These are phyloP conservation scores for Fragosphaeria purpurea DNA, from an alignment of 2,329 filamentous ascomycete genomes.

Conservation along the genomic window DNA sequence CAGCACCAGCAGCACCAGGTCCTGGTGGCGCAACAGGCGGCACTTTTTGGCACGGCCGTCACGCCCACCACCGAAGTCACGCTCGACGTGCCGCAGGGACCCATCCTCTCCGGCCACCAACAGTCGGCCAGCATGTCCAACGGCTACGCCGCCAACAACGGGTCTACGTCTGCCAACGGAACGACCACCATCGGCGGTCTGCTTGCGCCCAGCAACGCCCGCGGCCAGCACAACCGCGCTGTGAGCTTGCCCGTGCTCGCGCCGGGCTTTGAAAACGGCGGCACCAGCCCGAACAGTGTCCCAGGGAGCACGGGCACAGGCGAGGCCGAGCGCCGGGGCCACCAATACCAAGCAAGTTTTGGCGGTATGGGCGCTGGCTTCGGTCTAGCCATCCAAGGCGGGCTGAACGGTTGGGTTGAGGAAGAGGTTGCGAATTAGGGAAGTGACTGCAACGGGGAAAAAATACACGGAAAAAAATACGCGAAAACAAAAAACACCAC, in stretches of 20 bases:
- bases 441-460: conserved; percentile 4
- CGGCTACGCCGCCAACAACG: conserved; percentile 46
- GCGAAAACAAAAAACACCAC: not conserved
- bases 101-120: conserved; percentile 47
- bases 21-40: conserved; percentile 65
- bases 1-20: conserved; percentile 65
- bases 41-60: conserved; percentile 66
- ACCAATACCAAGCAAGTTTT: conserved; percentile 57
- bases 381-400: conserved; percentile 51
- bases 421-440: conserved; percentile 53
- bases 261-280: conserved; percentile 52
- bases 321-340: conserved; percentile 49
- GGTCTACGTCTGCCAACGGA: conserved; percentile 34
- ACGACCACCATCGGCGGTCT: conserved; percentile 67
- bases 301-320: conserved; percentile 32
- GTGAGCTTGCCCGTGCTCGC: conserved; percentile 74
- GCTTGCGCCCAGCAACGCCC: conserved; percentile 57
- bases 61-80: conserved; percentile 47
- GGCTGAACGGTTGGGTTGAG: conserved; percentile 58
- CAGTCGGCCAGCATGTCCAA: conserved; percentile 58
- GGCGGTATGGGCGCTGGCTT: conserved; percentile 50
- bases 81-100: conserved; percentile 52
- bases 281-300: conserved; percentile 39
- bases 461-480: conserved; percentile 3
- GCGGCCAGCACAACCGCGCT: conserved; percentile 63